Evolutionary conservation across 345 rosid species (phyloP).

Genomic region (Eucalyptus paniculata): DNA sequence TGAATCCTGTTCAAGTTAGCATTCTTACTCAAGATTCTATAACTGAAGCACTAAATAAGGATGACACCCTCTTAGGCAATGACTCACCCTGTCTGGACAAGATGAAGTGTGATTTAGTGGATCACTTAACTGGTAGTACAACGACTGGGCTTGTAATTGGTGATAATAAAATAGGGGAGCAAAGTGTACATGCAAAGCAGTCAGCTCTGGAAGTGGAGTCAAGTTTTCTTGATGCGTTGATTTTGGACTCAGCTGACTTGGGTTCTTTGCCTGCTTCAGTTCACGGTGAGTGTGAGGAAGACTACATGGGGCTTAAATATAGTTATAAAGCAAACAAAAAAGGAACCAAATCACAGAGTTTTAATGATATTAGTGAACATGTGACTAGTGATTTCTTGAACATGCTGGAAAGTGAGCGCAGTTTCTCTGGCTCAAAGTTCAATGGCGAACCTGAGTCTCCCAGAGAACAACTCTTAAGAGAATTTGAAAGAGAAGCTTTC

Average conservation of each 20-base stretch:
- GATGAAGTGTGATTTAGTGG: constrained; percentile 1
- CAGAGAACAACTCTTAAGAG: constrained; percentile 55
- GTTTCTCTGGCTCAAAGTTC: constrained; percentile 18
- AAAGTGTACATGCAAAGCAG: not conserved
- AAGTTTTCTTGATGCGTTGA: constrained; percentile 6
- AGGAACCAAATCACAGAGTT: constrained; percentile 31
- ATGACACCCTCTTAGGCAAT: constrained; percentile 38
- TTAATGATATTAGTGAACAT: constrained; percentile 50
- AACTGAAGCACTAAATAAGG: constrained; percentile 39
- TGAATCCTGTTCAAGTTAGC: constrained; percentile 8
- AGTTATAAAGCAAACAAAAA: constrained; percentile 20
- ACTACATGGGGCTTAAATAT: constrained; percentile 21
- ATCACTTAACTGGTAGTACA: not conserved
- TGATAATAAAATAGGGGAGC: constrained; percentile 13
- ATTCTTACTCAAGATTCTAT: constrained; percentile 2
- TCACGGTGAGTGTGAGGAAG: constrained; percentile 12
- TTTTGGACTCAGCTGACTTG: constrained; percentile 17
- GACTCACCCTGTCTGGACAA: constrained; percentile 8
- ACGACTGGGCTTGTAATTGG: not conserved
- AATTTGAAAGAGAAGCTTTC: constrained; percentile 65
- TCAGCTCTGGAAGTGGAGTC: constrained; percentile 16
- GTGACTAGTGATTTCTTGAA: constrained; percentile 62
- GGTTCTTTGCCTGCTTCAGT: constrained; percentile 9
- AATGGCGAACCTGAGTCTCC: constrained; percentile 67
- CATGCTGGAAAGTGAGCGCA: constrained; percentile 41